Evolutionary conservation across 352 stramenopile genomes (phyloP), one percentile per base, ranked within the genome.

Genomic region (Stramenopiles sp.): DNA sequence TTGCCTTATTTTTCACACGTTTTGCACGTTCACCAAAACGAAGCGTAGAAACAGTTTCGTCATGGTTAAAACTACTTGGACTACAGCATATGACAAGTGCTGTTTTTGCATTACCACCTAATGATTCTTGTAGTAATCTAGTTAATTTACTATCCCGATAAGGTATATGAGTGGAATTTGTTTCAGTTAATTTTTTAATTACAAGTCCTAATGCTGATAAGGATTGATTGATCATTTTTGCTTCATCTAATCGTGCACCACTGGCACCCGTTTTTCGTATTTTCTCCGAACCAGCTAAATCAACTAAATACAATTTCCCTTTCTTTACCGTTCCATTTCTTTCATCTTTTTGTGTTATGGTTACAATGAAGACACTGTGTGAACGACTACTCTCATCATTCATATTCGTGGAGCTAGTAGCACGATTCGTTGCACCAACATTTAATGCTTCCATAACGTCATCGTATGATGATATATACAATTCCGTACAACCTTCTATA

Each of bases 161-260:
- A 0, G 87, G 87, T 6, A 91, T 85, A 84, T 89, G 87, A 0
- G 91, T 81, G 30, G 80, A 84, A 32, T 80, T 33, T 78, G 92
- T 53, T 80, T 86, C 84, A 0, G 83, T 13, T 27, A 23, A 27
- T 69, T 69, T 69, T 1, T 84, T 85, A 83, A 94, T 91, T 23
- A 95, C 90, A 78, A 93, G 88, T 0, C 87, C 89, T 0, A 95
- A 84, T 0, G 90, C 91, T 4, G 89, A 86, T 1, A 95, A 81
- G 20, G 89, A 94, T 27, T 85, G 84, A 81, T 95, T 94, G 78
- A 95, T 92, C 69, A 80, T 90, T 0, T 85, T 86, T 13, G 86
- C 86, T 78, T 95, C 90, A 27, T 88, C 87, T 0, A 93, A 82
- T 43, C 86, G 84, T 20, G 82, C 77, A 0, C 86, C 86, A 78